These are phyloP conservation scores for Schrenkiella parvula DNA, from an alignment of 345 rosid species.

Conservation along the genomic window DNA sequence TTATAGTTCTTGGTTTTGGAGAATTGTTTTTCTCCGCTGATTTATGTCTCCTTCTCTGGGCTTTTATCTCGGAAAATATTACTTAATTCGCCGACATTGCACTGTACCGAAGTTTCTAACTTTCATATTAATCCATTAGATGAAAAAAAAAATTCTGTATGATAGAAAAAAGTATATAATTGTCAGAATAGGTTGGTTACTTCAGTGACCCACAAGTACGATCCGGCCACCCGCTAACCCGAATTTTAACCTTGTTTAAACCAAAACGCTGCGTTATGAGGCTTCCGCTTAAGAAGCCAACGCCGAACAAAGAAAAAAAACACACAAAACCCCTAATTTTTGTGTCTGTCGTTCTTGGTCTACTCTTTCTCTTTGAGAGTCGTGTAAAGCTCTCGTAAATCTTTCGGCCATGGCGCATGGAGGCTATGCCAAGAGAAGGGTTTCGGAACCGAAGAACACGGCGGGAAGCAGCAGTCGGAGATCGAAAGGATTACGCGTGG, in stretches of 20 bases:
- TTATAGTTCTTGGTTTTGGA: too few species aligned
- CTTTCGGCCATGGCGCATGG: slow-evolving; percentile 76
- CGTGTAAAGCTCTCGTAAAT: neutral
- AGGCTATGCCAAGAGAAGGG: slow-evolving; percentile 76
- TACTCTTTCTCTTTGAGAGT: neutral
- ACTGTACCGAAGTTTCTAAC: too few species aligned
- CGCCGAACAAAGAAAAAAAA: neutral
- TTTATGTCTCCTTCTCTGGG: too few species aligned
- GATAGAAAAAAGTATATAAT: too few species aligned
- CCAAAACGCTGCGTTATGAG: neutral
- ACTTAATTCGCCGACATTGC: too few species aligned
- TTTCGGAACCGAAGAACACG: slow-evolving; percentile 53
- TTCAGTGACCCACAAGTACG: neutral
- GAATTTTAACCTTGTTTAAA: neutral
- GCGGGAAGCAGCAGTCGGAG: slow-evolving; percentile 53
- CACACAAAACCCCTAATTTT: slow-evolving; percentile 23
- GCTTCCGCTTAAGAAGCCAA: neutral
- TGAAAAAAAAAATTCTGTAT: too few species aligned
- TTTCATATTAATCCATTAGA: too few species aligned
- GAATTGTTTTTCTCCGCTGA: too few species aligned
- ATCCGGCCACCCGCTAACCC: neutral
- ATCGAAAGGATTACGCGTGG: slow-evolving; percentile 60
- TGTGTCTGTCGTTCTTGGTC: neutral
- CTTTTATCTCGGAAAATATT: too few species aligned
- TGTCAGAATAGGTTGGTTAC: too few species aligned